A percentile compares a stretch with the other conserved stretches of the same genome.
These are phyloP conservation scores for Akebia trifoliata DNA, from an alignment of 164 flowering plant genomes.

Conservation along the genomic window DNA sequence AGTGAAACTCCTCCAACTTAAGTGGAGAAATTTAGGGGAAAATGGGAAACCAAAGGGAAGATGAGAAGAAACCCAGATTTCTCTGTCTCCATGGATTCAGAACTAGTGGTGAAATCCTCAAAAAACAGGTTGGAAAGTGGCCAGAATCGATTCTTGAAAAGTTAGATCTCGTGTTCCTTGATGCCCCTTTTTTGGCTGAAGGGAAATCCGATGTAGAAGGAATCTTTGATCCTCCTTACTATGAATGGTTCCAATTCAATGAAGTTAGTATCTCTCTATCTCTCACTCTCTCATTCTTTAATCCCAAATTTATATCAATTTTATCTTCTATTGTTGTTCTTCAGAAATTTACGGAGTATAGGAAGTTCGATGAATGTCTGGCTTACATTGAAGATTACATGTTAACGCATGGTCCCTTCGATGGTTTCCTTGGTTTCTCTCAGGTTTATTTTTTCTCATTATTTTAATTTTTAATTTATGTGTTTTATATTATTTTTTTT, in stretches of 20 bases:
- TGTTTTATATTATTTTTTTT: not conserved
- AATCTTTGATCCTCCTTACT: constrained; percentile 82
- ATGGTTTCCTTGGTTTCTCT: constrained; percentile 86
- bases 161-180: constrained; percentile 59
- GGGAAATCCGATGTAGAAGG: constrained; percentile 81
- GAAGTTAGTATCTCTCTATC: constrained; percentile 27
- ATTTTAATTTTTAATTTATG: too few species aligned
- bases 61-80: constrained; percentile 43
- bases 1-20: too few species aligned
- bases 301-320: not conserved
- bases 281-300: not conserved
- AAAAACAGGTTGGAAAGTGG: constrained; percentile 60
- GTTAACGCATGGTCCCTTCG: constrained; percentile 70
- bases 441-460: constrained; percentile 51
- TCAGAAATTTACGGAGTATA: constrained; percentile 59
- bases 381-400: constrained; percentile 62
- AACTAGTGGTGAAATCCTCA: constrained; percentile 60
- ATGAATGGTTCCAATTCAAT: constrained; percentile 85
- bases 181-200: constrained; percentile 56
- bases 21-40: too few species aligned
- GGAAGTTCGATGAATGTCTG: constrained; percentile 64
- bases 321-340: not conserved
- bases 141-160: constrained; percentile 43
- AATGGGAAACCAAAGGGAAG: constrained; percentile 1
- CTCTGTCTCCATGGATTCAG: constrained; percentile 82